Conservation (phyloP, 805 yeast genomes). For the Priceomyces melissophilus region DNA sequence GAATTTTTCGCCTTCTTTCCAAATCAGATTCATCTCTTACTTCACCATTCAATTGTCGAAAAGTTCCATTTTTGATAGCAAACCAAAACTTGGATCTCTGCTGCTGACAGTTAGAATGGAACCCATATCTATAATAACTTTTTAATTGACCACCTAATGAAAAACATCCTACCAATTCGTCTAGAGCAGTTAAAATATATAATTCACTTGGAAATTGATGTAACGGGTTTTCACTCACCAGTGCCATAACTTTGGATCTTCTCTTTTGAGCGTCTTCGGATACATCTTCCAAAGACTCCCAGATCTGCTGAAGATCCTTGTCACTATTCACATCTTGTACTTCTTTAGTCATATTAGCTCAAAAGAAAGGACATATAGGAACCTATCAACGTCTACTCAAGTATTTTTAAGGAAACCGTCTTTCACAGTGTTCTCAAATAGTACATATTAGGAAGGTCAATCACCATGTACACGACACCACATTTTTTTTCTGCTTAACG, state of each 20-base stretch:
- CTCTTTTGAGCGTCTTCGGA: constrained; percentile 24
- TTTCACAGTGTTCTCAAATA: not conserved
- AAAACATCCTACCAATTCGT: constrained; percentile 80
- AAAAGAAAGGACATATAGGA: too few species aligned
- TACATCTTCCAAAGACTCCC: constrained; percentile 29
- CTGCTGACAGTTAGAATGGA: constrained; percentile 64
- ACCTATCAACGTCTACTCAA: too few species aligned
- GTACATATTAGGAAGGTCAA: not conserved
- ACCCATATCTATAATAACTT: constrained; percentile 80
- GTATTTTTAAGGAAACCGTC: not conserved
- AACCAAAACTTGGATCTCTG: constrained; percentile 77
- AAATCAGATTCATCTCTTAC: constrained; percentile 42
- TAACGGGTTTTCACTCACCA: constrained; percentile 17
- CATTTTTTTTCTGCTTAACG: not conserved
- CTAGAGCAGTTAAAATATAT: constrained; percentile 68
- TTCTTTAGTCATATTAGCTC: not conserved
- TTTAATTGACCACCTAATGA: constrained; percentile 89
- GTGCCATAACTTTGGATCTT: constrained; percentile 19
- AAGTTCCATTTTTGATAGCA: constrained; percentile 57
- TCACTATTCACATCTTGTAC: constrained; percentile 14
- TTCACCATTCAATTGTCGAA: constrained; percentile 6
- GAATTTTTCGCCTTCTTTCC: constrained; percentile 48
- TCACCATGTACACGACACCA: not conserved
- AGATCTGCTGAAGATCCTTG: constrained; percentile 25
- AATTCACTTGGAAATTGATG: constrained; percentile 31